Evolutionary conservation across 805 yeast species (phyloP), one percentile per base, ranked within the genome.

Genomic region (Kodamaea restingae): DNA sequence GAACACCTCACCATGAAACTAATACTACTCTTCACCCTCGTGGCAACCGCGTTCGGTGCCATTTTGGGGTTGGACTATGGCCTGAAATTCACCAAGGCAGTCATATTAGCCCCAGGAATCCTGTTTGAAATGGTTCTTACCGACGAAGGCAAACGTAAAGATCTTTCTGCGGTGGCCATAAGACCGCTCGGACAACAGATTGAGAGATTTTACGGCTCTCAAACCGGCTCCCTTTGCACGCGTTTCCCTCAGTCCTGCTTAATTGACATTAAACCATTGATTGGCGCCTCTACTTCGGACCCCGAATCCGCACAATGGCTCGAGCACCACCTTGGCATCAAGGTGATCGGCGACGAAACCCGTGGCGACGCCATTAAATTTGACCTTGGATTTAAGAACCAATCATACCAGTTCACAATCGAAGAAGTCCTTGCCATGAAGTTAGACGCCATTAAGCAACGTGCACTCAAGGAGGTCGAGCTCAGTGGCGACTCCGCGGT

Each of bases 381-480:
- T 47, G 73, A 70, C 28, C 69, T 70, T 38, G 69, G 70, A 2
- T 58, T 66, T 20, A 43, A 47, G 7, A 58, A 59, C 35, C 48
- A 56, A 38, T 48, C 62, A 5, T 59, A 54, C 39, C 51, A 52
- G 8, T 70, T 67, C 45, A 55, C 73, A 11, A 70, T 81, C 9
- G 97, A 93, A 61, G 97, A 93, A 58, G 55, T 85, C 0, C 60
- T 84, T 22, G 97, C 95, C 6, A 91, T 93, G 98, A 69, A 74
- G 36, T 64, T 91, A 39, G 73, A 73, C 38, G 84, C 87, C 39
- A 68, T 84, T 45, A 76, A 76, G 42, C 49, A 56, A 3, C 73
- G 95, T 39, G 95, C 95, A 3, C 70, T 80, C 38, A 60, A 58
- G 1, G 69, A 80, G 37, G 73, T 93, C 59, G 68, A 72, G 22